A percentile compares a stretch with the other conserved stretches of the same genome.
phyloP scores from a whole-genome alignment of 495 filamentous ascomycete genomes.

The Neurospora sp. region DNA sequence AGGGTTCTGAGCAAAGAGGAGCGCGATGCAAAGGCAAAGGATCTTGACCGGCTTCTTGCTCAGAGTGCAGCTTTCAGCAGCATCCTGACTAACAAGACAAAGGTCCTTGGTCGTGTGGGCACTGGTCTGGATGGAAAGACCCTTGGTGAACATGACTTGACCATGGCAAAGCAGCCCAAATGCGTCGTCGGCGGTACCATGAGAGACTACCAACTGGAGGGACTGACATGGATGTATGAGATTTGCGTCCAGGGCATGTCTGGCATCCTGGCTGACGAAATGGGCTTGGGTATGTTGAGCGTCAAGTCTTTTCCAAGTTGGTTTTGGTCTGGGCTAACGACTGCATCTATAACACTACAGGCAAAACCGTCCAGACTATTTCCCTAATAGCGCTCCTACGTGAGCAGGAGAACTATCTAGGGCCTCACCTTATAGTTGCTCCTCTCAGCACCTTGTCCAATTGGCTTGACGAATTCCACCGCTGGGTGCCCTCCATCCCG shows the following conservation, averaged over 20 bases:
- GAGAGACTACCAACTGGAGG: slow-evolving; percentile 90
- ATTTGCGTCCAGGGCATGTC: slow-evolving; percentile 70
- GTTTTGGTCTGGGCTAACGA: not conserved
- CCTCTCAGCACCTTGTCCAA: slow-evolving; percentile 88
- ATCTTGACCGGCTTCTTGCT: slow-evolving; percentile 39
- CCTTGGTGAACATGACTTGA: slow-evolving; percentile 66
- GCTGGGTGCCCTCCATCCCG: slow-evolving; percentile 80
- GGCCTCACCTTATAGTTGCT: slow-evolving; percentile 82
- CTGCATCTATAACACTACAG: slow-evolving; percentile 8
- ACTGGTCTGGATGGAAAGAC: slow-evolving; percentile 41
- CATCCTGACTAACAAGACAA: slow-evolving; percentile 44
- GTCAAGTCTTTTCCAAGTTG: not conserved
- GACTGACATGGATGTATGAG: slow-evolving; percentile 91
- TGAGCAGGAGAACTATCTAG: slow-evolving; percentile 68
- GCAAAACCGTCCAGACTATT: slow-evolving; percentile 90
- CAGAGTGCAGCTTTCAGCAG: slow-evolving; percentile 40
- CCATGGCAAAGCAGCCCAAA: slow-evolving; percentile 74
- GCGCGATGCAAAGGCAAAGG: slow-evolving; percentile 38
- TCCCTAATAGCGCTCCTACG: slow-evolving; percentile 80
- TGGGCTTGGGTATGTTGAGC: slow-evolving; percentile 62
- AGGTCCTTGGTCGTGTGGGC: slow-evolving; percentile 43
- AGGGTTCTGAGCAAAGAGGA: slow-evolving; percentile 41
- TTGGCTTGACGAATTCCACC: slow-evolving; percentile 90
- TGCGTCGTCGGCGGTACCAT: slow-evolving; percentile 81
- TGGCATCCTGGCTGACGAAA: slow-evolving; percentile 93